Evolutionary conservation across 345 rosid genomes (phyloP).

Genomic region (Melaleuca quinquenervia): DNA sequence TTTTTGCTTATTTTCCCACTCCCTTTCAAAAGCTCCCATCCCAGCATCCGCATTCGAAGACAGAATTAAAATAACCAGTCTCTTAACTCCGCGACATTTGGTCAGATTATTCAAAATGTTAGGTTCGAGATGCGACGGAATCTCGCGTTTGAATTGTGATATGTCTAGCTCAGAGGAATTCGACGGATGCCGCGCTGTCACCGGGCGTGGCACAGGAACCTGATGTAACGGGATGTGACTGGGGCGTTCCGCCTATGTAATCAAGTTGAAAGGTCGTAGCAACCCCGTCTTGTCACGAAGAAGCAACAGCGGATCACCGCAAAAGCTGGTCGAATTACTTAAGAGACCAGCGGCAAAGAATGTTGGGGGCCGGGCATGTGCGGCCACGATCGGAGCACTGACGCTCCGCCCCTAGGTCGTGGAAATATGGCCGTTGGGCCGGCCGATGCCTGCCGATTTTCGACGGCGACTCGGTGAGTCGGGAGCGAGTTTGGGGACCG

Average conservation of each 20-base stretch:
- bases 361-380: background rate
- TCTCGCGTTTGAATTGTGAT: background rate
- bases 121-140: background rate
- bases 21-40: no score
- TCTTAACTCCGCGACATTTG: background rate
- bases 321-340: background rate
- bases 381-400: background rate
- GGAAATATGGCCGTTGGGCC: background rate
- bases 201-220: background rate
- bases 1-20: no score
- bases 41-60: fast-evolving
- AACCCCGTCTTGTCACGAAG: background rate
- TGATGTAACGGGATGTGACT: background rate
- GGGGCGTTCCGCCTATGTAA: background rate
- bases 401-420: background rate
- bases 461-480: background rate
- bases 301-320: no score
- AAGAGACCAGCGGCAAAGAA: background rate
- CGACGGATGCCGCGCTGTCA: fast-evolving
- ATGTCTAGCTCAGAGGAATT: background rate
- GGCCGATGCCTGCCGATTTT: background rate
- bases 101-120: background rate
- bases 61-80: background rate
- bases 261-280: background rate
- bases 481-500: background rate